Evolutionary conservation across 1,139 yeast genomes (phyloP), one percentile per base, ranked within the genome.

Genomic region (Lodderomyces orthopsilosis): DNA sequence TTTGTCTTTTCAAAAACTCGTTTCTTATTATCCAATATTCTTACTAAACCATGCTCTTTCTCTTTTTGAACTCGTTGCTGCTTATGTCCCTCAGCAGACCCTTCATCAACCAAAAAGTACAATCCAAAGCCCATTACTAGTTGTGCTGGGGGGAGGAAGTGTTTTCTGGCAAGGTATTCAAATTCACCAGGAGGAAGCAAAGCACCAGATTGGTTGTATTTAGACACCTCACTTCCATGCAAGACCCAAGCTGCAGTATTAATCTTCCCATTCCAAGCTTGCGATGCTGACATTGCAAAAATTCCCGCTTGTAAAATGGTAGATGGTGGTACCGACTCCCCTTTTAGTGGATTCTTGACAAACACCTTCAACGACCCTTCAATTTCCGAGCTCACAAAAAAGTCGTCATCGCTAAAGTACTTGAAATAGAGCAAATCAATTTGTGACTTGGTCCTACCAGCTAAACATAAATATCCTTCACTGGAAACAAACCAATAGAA

Each of bases 291-390:
- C 51, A 90, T 76, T 10, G 95, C 77, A 55, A 84, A 83, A 9
- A 87, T 77, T 10, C 96, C 96, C 0, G 98, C 97, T 61, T 93
- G 98, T 63, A 83, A 74, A 46, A 91, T 69, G 0, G 98, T 85
- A 7, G 89, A 76, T 1, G 97, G 97, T 0, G 97, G 95, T 2
- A 86, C 65, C 8, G 74, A 76, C 42, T 76, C 75, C 19, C 77
- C 78, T 42, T 70, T 70, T 50, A 68, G 75, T 1, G 88, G 95
- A 57, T 90, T 90, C 59, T 87, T 85, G 41, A 93, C 75, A 59
- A 93, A 80, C 1, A 88, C 95, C 45, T 85, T 80, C 32, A 85
- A 67, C 0, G 95, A 78, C 2, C 85, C 89, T 44, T 82, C 88
- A 37, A 81, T 68, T 53, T 90, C 97, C 13, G 93, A 81, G 37